A percentile compares a stretch with the other conserved stretches of the same genome.
Evolutionary conservation across 176 grass and related monocot genomes (phyloP).

Genomic region (Musa schizocarpa): DNA sequence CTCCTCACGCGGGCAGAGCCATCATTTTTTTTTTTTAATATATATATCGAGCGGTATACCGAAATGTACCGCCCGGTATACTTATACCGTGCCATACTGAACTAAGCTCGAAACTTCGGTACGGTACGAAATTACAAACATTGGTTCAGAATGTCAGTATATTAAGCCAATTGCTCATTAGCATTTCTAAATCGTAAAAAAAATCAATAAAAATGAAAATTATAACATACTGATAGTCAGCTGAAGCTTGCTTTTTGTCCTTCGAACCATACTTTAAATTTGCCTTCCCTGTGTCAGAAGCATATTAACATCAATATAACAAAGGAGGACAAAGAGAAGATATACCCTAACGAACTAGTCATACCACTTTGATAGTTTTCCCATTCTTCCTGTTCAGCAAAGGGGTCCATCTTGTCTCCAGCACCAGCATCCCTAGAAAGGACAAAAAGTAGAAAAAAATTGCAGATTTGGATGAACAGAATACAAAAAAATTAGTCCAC

Average conservation of each 20-base stretch:
- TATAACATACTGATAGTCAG: constrained; percentile 61
- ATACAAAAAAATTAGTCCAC: background rate
- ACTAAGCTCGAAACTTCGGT: too few relatives aligned
- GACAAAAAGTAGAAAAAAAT: constrained; percentile 18
- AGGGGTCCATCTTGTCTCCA: constrained; percentile 96
- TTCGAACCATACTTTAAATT: constrained; percentile 70
- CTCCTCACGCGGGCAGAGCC: too few relatives aligned
- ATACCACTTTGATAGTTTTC: constrained; percentile 95
- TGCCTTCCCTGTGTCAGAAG: constrained; percentile 56
- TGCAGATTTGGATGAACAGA: background rate
- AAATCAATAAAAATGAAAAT: constrained; percentile 12
- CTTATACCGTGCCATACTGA: too few relatives aligned
- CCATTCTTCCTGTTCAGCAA: constrained; percentile 97
- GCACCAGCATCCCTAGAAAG: constrained; percentile 54
- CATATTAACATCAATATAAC: constrained; percentile 3
- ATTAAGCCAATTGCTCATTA: background rate
- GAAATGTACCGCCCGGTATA: too few relatives aligned
- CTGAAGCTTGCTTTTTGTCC: constrained; percentile 51
- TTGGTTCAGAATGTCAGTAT: background rate
- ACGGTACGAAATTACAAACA: too few relatives aligned
- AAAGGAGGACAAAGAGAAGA: background rate
- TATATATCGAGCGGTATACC: too few relatives aligned
- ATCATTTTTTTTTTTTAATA: too few relatives aligned
- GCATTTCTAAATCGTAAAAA: constrained; percentile 9
- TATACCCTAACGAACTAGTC: background rate